Conservation (phyloP, 345 rosid genomes). For the Streptanthus diversifolius region DNA sequence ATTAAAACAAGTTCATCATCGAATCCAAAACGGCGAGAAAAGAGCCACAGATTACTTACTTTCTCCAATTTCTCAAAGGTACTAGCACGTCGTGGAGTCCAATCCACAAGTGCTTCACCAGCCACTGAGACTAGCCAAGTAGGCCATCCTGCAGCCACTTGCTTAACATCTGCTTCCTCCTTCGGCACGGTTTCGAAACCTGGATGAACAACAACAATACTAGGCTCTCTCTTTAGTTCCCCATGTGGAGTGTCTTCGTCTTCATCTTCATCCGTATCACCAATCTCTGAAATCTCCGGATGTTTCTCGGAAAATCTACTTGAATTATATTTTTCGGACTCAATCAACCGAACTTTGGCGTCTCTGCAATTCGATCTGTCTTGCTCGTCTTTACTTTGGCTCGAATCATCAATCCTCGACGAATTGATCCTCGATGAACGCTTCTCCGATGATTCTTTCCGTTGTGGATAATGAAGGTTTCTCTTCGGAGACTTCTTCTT, state of each 20-base stretch:
- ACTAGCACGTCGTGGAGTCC: slow-evolving; percentile 80
- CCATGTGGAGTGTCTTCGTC: background rate
- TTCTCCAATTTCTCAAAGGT: slow-evolving; percentile 83
- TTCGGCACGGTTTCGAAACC: slow-evolving; percentile 40
- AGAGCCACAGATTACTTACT: slow-evolving; percentile 49
- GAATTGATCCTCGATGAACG: slow-evolving; percentile 58
- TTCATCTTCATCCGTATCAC: slow-evolving; percentile 31
- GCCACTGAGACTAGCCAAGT: slow-evolving; percentile 82
- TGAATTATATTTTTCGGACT: slow-evolving; percentile 50
- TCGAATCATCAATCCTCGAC: slow-evolving; percentile 54
- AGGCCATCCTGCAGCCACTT: slow-evolving; percentile 70
- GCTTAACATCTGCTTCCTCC: slow-evolving; percentile 49
- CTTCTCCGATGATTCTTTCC: slow-evolving; percentile 53
- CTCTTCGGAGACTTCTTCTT: slow-evolving; percentile 64
- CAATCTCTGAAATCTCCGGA: slow-evolving; percentile 32
- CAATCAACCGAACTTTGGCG: slow-evolving; percentile 49
- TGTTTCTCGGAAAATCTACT: slow-evolving; percentile 47
- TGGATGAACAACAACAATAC: slow-evolving; percentile 30
- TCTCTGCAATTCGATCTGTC: slow-evolving; percentile 42
- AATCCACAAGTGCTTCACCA: slow-evolving; percentile 84
- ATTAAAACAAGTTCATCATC: background rate
- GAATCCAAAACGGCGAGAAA: background rate
- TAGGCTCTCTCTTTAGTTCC: slow-evolving; percentile 12
- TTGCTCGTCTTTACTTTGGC: slow-evolving; percentile 32
- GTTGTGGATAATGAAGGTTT: slow-evolving; percentile 32